A percentile compares a stretch with the other conserved stretches of the same genome.
These are phyloP conservation scores for Logfia minima DNA, from an alignment of 129 eudicot species.

Conservation along the genomic window DNA sequence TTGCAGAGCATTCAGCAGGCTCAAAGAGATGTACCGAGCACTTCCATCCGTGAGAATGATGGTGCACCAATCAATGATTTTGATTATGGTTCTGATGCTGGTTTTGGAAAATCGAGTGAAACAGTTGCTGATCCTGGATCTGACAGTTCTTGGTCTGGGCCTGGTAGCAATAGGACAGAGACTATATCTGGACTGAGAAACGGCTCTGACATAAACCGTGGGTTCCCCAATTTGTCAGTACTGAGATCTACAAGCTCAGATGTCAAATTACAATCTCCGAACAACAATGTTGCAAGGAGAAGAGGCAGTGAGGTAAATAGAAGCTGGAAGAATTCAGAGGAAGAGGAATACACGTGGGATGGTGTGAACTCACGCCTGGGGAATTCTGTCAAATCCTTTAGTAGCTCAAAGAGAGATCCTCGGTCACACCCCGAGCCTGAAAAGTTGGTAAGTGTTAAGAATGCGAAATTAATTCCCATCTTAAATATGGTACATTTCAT, in stretches of 20 bases:
- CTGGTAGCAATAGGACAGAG: slow-evolving; percentile 44
- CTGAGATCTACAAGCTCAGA: slow-evolving; percentile 34
- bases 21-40: slow-evolving; percentile 39
- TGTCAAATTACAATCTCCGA: slow-evolving; percentile 33
- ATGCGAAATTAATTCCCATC: not conserved
- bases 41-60: slow-evolving; percentile 42
- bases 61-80: slow-evolving; percentile 45
- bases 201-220: slow-evolving; percentile 48
- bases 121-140: slow-evolving; percentile 43
- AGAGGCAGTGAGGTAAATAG: slow-evolving; percentile 38
- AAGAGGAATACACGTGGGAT: slow-evolving; percentile 82
- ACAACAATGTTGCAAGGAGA: slow-evolving; percentile 30
- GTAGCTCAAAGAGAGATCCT: slow-evolving; percentile 48
- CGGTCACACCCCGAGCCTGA: slow-evolving; percentile 44
- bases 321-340: slow-evolving; percentile 81
- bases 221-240: slow-evolving; percentile 29
- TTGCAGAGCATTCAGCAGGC: slow-evolving; percentile 52
- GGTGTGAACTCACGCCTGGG: slow-evolving; percentile 45
- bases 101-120: slow-evolving; percentile 26
- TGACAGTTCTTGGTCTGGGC: slow-evolving; percentile 51
- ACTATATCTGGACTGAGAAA: slow-evolving; percentile 50
- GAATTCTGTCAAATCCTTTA: slow-evolving; percentile 33
- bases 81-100: slow-evolving; percentile 41
- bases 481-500: not conserved
- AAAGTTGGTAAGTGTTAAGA: slow-evolving; percentile 50